These are phyloP conservation scores for Dalbergia oliveri DNA, from an alignment of 306 rosid species.

Conservation along the genomic window DNA sequence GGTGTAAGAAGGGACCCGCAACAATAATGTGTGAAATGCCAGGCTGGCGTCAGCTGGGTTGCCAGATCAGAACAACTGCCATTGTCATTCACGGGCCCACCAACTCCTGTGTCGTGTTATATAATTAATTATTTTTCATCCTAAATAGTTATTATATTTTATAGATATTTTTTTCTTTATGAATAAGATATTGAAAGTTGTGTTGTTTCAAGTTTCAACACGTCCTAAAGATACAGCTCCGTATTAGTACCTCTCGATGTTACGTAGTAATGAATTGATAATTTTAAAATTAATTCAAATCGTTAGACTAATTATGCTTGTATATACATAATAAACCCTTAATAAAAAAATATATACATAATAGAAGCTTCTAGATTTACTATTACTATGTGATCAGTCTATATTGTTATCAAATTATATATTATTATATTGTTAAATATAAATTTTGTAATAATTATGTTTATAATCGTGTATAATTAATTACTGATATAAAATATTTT, in stretches of 20 bases:
- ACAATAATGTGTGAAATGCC: background rate
- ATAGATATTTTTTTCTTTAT: too few relatives aligned
- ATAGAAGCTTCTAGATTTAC: too few relatives aligned
- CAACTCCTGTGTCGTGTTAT: background rate
- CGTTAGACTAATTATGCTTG: too few relatives aligned
- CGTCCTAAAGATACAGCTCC: background rate
- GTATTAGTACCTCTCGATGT: background rate
- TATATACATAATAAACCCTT: too few relatives aligned
- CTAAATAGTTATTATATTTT: background rate
- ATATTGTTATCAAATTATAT: too few relatives aligned
- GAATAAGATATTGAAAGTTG: background rate
- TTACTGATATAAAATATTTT: background rate
- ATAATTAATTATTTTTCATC: background rate
- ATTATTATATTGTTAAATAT: too few relatives aligned
- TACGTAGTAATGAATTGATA: background rate
- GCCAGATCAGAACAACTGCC: constrained; percentile 23
- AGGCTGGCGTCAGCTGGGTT: constrained; percentile 33
- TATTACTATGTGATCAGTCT: too few relatives aligned
- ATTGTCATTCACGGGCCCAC: constrained; percentile 16
- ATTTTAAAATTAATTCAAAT: too few relatives aligned
- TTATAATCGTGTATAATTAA: background rate
- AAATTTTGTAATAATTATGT: background rate
- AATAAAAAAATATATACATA: too few relatives aligned
- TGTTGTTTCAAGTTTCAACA: background rate
- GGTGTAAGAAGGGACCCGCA: background rate